Base-by-base conservation (phyloP, 257 asterid genomes). In the Datura wrightii region DNA sequence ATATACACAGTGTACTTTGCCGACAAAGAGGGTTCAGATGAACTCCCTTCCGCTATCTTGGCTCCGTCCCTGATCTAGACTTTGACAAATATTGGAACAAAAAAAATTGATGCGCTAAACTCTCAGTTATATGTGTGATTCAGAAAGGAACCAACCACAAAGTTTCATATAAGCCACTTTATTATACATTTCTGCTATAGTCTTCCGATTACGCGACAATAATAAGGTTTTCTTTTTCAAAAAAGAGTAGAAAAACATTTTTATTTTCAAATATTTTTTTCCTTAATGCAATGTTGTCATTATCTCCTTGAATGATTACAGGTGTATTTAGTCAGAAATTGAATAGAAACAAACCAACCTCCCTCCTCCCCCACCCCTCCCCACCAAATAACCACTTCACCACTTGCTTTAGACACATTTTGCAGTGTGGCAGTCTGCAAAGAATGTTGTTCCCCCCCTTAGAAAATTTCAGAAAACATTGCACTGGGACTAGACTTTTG, bases 401-500 rank as follows among this genome's bases (percentile, higher is more conserved):
- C 84, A 83, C 87, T 80, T n/a, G 60, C 85, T 18, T 81, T 67
- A 70, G 81, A 76, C 83, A 60, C 72, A 76, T 1, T 52, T 76
- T 76, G 48, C 82, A 76, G 62, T 76, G 79, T 65, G 46, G 56
- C 87, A 86, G 89, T 60, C 72, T 82, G 60, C 66, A 79, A 83
- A 79, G 87, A 88, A 82, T 88, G 67, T 74, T 86, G 78, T 84
- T 82, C 82, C 55, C 82, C 55, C 82, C 85, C 41, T 72, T 54
- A 55, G 36, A 85, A 78, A 85, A 11, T 31, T 44, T 50, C 24
- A 76, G 62, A 10, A 76, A 48, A 24, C 62, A 76, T 7, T 50
- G 82, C 62, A 76, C 19, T 76, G 5, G 6, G 31, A 52, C 11
- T 72, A 19, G 19, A 10, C 7, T 74, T 74, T 48, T 19, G 18